A percentile compares a stretch with the other conserved stretches of the same genome.
Evolutionary conservation across 768 basidiomycete species (phyloP).

Genomic region (Vishniacozyma victoriae): DNA sequence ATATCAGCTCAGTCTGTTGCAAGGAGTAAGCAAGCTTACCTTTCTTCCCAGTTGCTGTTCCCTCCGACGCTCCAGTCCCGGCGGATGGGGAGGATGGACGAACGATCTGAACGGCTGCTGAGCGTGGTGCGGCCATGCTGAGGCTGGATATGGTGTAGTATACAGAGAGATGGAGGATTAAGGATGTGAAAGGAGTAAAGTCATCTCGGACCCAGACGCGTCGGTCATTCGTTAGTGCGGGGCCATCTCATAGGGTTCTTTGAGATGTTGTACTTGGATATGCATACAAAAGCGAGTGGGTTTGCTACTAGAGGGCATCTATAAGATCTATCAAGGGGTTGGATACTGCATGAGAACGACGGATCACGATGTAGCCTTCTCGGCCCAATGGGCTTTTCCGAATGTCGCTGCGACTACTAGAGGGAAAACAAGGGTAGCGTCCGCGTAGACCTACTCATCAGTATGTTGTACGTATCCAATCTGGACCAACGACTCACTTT

Average conservation of each 20-base stretch:
- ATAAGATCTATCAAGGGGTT: not conserved
- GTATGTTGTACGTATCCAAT: conserved; percentile 2
- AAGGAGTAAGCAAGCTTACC: conserved; percentile 1
- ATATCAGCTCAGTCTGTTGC: conserved; percentile 12
- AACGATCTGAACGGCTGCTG: conserved; percentile 39
- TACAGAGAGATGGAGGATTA: not conserved
- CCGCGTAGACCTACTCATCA: conserved; percentile 69
- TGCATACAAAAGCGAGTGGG: not conserved
- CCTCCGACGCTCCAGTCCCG: not conserved
- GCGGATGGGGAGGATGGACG: conserved; percentile 12
- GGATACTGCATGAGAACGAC: too few relatives aligned
- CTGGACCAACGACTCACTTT: conserved; percentile 48
- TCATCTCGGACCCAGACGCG: too few relatives aligned
- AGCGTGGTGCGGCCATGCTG: not conserved
- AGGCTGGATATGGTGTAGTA: not conserved
- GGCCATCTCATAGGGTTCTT: too few relatives aligned
- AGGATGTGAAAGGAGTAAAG: too few relatives aligned
- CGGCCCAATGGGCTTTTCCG: conserved; percentile 53
- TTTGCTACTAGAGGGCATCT: not conserved
- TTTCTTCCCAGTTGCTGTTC: conserved; percentile 1
- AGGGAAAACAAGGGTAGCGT: conserved; percentile 93
- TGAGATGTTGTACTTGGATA: too few relatives aligned
- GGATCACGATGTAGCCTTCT: too few relatives aligned
- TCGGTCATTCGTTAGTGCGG: too few relatives aligned
- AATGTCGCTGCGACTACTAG: conserved; percentile 92